Percentiles rank a stretch among this genome's conserved stretches.
phyloP scores from a whole-genome alignment of 768 basidiomycete genomes.

The Arthromyces matolae region DNA sequence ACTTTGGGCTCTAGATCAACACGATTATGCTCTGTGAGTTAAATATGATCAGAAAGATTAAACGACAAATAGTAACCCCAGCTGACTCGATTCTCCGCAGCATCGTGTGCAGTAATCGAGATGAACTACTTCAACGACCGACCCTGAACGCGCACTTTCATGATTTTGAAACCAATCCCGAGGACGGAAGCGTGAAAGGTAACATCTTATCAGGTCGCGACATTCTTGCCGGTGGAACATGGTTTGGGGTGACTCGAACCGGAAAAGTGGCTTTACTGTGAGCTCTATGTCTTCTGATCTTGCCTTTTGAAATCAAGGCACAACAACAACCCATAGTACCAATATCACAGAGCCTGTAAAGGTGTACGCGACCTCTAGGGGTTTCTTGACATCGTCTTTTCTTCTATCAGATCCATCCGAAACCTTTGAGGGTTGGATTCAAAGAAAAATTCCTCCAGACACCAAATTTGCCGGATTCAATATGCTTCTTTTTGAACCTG shows the following conservation, averaged over 20 bases:
- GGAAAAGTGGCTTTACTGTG: constrained; percentile 74
- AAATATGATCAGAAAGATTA: constrained; percentile 10
- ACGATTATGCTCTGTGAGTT: constrained; percentile 75
- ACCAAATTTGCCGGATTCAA: constrained; percentile 78
- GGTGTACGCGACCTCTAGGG: constrained; percentile 57
- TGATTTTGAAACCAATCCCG: constrained; percentile 46
- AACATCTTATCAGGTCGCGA: constrained; percentile 74
- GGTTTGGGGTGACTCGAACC: constrained; percentile 67
- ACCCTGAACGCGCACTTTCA: constrained; percentile 67
- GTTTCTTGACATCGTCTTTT: constrained; percentile 64
- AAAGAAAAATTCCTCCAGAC: constrained; percentile 43
- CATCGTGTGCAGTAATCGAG: constrained; percentile 73
- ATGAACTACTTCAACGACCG: constrained; percentile 68
- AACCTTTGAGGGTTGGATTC: constrained; percentile 47
- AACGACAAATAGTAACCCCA: constrained; percentile 4
- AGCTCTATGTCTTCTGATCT: constrained; percentile 26
- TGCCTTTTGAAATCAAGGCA: constrained; percentile 13
- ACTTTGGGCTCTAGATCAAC: constrained; percentile 73
- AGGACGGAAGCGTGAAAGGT: constrained; percentile 24
- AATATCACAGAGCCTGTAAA: constrained; percentile 74
- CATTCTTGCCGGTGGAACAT: constrained; percentile 70
- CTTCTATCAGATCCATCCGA: constrained; percentile 49
- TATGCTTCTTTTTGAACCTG: constrained; percentile 60
- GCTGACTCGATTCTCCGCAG: constrained; percentile 32
- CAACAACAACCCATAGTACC: constrained; percentile 50